Conservation (phyloP, 2,329 filamentous ascomycete genomes). For the Paecilomyces niveus region DNA sequence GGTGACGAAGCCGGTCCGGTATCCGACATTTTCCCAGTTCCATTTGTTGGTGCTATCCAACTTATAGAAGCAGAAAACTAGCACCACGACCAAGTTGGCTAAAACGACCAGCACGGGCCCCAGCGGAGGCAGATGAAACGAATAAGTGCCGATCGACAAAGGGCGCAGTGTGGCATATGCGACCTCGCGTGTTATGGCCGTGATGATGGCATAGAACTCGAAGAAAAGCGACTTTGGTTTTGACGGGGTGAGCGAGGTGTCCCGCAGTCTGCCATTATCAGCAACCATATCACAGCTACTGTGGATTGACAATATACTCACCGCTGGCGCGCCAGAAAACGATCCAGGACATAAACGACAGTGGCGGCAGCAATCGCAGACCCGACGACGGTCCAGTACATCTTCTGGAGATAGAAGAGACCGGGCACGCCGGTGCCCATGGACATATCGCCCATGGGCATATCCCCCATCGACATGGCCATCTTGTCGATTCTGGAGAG, state of each 20-base stretch:
- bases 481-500: constrained; percentile 5
- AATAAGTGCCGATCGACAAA: constrained; percentile 24
- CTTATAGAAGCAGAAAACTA: constrained; percentile 52
- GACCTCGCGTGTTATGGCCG: constrained; percentile 48
- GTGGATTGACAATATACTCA: constrained; percentile 14
- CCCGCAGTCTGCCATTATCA: constrained; percentile 36
- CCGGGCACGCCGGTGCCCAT: constrained; percentile 37
- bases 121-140: constrained; percentile 30
- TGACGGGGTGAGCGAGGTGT: constrained; percentile 38
- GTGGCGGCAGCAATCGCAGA: constrained; percentile 28
- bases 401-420: constrained; percentile 42
- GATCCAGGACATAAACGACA: constrained; percentile 38
- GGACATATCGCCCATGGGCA: constrained; percentile 33
- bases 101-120: constrained; percentile 29
- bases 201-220: constrained; percentile 44
- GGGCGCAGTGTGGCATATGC: constrained; percentile 40
- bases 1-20: constrained; percentile 48
- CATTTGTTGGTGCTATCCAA: constrained; percentile 44
- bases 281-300: background rate
- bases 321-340: constrained; percentile 45
- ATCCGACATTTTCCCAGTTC: constrained; percentile 51
- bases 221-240: constrained; percentile 47
- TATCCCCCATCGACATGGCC: constrained; percentile 18
- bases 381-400: constrained; percentile 47
- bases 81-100: constrained; percentile 42